Conservation (phyloP, 331 rosid genomes). For the Stylosanthes scabra region DNA sequence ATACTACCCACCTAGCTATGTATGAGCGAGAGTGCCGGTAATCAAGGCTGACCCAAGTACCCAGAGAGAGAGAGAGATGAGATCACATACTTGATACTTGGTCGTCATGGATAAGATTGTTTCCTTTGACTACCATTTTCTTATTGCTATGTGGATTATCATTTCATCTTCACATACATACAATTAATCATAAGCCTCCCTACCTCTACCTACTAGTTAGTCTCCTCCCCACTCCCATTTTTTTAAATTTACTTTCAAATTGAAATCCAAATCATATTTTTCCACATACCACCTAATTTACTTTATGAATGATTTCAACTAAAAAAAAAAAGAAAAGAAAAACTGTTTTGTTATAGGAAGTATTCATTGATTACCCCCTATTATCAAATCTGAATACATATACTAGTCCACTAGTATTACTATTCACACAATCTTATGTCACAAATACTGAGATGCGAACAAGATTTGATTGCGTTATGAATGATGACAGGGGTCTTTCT, state of each 20-base stretch:
- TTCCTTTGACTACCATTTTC: constrained; percentile 12
- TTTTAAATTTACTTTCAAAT: no score
- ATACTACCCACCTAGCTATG: background rate
- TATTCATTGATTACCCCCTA: no score
- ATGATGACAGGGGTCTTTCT: constrained; percentile 28
- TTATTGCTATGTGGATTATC: background rate
- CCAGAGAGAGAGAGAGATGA: constrained; percentile 5
- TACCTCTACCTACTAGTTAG: no score
- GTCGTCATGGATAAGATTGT: constrained; percentile 58
- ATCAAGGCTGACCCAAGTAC: background rate
- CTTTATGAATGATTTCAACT: no score
- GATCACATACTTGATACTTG: background rate
- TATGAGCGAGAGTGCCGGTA: background rate
- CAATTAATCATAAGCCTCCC: background rate
- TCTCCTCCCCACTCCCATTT: background rate
- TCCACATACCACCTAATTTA: no score
- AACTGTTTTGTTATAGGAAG: no score
- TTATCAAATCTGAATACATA: no score
- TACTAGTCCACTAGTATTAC: background rate
- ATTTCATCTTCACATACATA: constrained; percentile 7
- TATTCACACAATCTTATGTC: constrained; percentile 20
- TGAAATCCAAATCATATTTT: no score
- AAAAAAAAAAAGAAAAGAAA: no score
- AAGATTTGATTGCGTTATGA: constrained; percentile 40
- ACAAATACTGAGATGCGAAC: constrained; percentile 9